Evolutionary conservation across 2,329 filamentous ascomycete species (phyloP).

Genomic region (Ambrosiella xylebori): DNA sequence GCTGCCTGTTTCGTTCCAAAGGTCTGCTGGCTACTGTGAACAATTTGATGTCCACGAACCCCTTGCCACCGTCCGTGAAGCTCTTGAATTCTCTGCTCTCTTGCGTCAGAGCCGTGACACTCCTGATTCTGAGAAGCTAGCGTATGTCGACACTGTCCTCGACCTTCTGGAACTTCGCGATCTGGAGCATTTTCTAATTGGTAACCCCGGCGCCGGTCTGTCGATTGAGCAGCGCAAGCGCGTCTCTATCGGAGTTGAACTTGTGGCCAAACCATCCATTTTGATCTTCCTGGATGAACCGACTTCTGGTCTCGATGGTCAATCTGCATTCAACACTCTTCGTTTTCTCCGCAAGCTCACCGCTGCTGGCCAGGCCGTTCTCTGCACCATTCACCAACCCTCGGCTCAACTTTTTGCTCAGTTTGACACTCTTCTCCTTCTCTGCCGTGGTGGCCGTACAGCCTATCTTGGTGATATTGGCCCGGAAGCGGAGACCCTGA

Average conservation of each 20-base stretch:
- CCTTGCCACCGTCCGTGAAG: constrained; percentile 59
- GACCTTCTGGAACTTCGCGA: constrained; percentile 37
- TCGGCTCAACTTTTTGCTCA: constrained; percentile 48
- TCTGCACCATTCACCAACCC: constrained; percentile 56
- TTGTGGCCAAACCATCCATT: constrained; percentile 47
- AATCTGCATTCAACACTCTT: constrained; percentile 48
- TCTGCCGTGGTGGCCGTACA: constrained; percentile 47
- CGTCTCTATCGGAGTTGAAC: constrained; percentile 43
- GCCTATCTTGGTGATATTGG: constrained; percentile 54
- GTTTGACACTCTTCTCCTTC: constrained; percentile 47
- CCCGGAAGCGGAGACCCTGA: constrained; percentile 29
- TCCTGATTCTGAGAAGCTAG: constrained; percentile 40
- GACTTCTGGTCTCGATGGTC: constrained; percentile 48
- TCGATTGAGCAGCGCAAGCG: constrained; percentile 36
- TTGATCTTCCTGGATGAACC: constrained; percentile 45
- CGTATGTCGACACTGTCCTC: constrained; percentile 63
- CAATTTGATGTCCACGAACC: constrained; percentile 66
- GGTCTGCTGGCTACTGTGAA: constrained; percentile 64
- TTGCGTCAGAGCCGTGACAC: constrained; percentile 53
- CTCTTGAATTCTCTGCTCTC: constrained; percentile 37
- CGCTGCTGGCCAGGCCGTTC: constrained; percentile 46
- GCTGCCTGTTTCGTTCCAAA: constrained; percentile 57
- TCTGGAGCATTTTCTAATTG: constrained; percentile 31
- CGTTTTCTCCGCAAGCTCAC: constrained; percentile 50
- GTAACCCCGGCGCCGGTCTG: constrained; percentile 32